Percentiles rank a stretch among this genome's conserved stretches.
phyloP scores from a whole-genome alignment of 2,329 filamentous ascomycete species.

The Aspergillus hiratsukae region DNA sequence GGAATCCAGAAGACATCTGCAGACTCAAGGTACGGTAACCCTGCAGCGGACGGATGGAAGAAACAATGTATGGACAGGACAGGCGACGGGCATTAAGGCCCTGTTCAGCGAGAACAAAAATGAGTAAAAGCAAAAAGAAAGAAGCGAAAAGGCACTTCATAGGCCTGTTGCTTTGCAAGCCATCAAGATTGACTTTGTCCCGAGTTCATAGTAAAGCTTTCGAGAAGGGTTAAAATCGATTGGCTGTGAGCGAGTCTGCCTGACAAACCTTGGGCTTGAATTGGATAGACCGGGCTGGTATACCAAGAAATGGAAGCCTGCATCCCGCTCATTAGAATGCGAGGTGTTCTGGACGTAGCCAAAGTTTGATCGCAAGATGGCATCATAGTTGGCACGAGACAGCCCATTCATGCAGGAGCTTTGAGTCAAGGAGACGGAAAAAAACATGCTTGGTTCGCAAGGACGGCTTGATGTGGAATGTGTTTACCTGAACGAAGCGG shows the following conservation, averaged over 20 bases:
- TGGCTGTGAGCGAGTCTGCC: constrained; percentile 16
- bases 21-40: constrained; percentile 9
- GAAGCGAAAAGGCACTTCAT: constrained; percentile 1
- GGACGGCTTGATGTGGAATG: constrained; percentile 25
- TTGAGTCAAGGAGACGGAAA: constrained; percentile 25
- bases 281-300: constrained; percentile 12
- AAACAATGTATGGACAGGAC: constrained; percentile 6
- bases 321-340: constrained; percentile 14
- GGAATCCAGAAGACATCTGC: constrained; percentile 19
- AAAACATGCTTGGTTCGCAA: constrained; percentile 18
- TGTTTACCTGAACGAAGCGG: constrained; percentile 26
- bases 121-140: constrained; percentile 3
- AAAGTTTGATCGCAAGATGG: constrained; percentile 26
- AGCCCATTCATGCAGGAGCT: constrained; percentile 30
- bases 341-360: constrained; percentile 20
- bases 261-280: constrained; percentile 8
- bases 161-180: constrained; percentile 1
- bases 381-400: constrained; percentile 34
- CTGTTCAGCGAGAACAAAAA: neutral
- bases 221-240: constrained; percentile 16
- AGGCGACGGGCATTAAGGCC: neutral
- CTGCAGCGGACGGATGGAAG: constrained; percentile 8
- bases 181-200: constrained; percentile 7
- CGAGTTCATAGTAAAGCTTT: constrained; percentile 15
- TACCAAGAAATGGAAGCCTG: constrained; percentile 1